Percentiles rank a stretch among this genome's conserved stretches.
Conservation (phyloP, 2,329 filamentous ascomycete species). For the Alternaria gansuensis region DNA sequence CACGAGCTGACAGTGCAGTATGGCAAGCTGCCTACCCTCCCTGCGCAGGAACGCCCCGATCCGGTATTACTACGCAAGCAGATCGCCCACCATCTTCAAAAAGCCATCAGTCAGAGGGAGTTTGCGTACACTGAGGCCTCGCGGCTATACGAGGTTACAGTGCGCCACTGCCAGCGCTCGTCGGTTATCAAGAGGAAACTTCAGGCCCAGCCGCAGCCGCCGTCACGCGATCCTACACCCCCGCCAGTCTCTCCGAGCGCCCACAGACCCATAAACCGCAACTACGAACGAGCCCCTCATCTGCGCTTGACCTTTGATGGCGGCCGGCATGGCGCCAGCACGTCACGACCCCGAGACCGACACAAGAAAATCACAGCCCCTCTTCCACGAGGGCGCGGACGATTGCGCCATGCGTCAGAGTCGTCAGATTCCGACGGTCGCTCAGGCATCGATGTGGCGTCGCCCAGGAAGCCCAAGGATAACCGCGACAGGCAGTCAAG, state of each 20-base stretch:
- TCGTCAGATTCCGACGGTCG: slow-evolving; percentile 32
- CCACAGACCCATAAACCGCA: slow-evolving; percentile 35
- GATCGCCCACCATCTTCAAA: slow-evolving; percentile 65
- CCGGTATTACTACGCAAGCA: slow-evolving; percentile 62
- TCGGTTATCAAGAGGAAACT: slow-evolving; percentile 69
- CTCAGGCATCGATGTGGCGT: slow-evolving; percentile 33
- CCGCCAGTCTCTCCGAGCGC: slow-evolving; percentile 55
- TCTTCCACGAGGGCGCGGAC: slow-evolving; percentile 27
- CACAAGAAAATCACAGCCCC: slow-evolving; percentile 31
- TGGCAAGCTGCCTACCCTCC: slow-evolving; percentile 61
- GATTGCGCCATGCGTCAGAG: slow-evolving; percentile 22
- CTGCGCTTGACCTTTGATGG: slow-evolving; percentile 44
- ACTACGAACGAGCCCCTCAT: slow-evolving; percentile 38
- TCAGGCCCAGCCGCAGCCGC: slow-evolving; percentile 67
- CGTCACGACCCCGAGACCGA: slow-evolving; percentile 36
- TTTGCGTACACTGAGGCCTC: slow-evolving; percentile 65
- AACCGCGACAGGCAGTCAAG: slow-evolving; percentile 54
- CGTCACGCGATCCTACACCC: slow-evolving; percentile 68
- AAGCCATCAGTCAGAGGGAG: slow-evolving; percentile 64
- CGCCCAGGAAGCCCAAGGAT: slow-evolving; percentile 40
- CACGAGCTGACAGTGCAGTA: slow-evolving; percentile 61
- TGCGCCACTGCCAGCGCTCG: slow-evolving; percentile 66
- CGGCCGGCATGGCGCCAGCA: slow-evolving; percentile 31
- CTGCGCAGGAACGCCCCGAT: slow-evolving; percentile 60
- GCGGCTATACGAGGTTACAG: slow-evolving; percentile 65